A percentile compares a stretch with the other conserved stretches of the same genome.
Conservation (phyloP, 306 rosid species). For the Carpinus viminea region DNA sequence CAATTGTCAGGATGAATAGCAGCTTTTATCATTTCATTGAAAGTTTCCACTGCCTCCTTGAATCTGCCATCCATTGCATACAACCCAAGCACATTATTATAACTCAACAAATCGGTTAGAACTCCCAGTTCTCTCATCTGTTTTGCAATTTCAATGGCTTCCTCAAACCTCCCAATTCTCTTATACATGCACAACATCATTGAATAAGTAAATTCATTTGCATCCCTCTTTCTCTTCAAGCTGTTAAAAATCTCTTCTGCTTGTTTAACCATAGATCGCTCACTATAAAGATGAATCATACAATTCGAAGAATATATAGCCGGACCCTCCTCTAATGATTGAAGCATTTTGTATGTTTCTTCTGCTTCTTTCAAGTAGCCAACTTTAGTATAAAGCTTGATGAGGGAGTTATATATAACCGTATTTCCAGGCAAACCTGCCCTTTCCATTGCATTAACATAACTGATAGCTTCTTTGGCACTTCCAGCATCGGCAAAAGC, state of each 20-base stretch:
- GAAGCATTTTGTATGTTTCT: slow-evolving; percentile 66
- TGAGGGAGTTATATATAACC: slow-evolving; percentile 61
- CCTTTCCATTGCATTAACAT: slow-evolving; percentile 55
- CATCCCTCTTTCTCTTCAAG: slow-evolving; percentile 52
- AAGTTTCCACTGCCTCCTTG: slow-evolving; percentile 56
- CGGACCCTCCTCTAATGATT: slow-evolving; percentile 51
- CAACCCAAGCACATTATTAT: slow-evolving; percentile 65
- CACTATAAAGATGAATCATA: slow-evolving; percentile 81
- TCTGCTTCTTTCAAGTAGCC: slow-evolving; percentile 76
- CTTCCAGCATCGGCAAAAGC: slow-evolving; percentile 72
- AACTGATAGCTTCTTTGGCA: slow-evolving; percentile 58
- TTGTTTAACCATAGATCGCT: slow-evolving; percentile 62
- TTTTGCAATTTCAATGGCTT: slow-evolving; percentile 57
- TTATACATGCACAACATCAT: slow-evolving; percentile 90
- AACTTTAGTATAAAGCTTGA: slow-evolving; percentile 77
- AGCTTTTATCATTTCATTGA: slow-evolving; percentile 59
- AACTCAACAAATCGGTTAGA: slow-evolving; percentile 60
- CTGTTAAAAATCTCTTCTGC: slow-evolving; percentile 63
- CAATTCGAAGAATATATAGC: slow-evolving; percentile 73
- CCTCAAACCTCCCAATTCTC: slow-evolving; percentile 66
- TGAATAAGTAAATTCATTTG: slow-evolving; percentile 77
- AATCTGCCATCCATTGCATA: slow-evolving; percentile 58
- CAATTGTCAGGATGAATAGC: slow-evolving; percentile 61
- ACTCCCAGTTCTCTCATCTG: slow-evolving; percentile 59
- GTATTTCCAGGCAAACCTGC: slow-evolving; percentile 58